phyloP scores from a whole-genome alignment of 2,329 filamentous ascomycete genomes.

The Penicillium sp. region DNA sequence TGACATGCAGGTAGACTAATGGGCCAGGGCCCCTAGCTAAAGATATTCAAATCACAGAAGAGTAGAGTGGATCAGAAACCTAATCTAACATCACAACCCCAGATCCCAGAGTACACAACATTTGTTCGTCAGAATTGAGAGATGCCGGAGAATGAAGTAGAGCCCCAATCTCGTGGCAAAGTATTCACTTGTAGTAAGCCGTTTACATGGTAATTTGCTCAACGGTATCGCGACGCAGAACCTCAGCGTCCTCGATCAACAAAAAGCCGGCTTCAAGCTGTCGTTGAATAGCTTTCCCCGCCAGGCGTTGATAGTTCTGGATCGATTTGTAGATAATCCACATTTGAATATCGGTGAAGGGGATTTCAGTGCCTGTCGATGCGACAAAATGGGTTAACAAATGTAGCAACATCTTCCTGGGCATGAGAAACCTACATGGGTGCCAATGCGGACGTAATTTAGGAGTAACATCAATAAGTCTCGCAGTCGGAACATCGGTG shows the following conservation, averaged over 20 bases:
- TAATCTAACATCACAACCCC: not conserved
- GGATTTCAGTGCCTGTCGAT: not conserved
- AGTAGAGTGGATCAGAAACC: not conserved
- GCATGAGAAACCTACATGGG: not conserved
- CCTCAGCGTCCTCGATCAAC: not conserved
- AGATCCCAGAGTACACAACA: not conserved
- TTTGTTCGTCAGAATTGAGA: not conserved
- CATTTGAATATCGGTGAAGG: not conserved
- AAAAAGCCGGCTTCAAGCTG: not conserved
- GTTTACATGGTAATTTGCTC: not conserved
- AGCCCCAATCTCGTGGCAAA: not conserved
- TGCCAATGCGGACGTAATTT: not conserved
- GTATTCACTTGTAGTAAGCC: not conserved
- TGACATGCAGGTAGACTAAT: not conserved
- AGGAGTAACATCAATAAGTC: not conserved
- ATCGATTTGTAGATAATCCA: not conserved
- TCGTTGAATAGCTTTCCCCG: not conserved
- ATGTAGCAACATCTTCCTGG: not conserved
- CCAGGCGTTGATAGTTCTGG: not conserved
- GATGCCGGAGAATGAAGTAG: not conserved
- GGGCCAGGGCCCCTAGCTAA: not conserved
- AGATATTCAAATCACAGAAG: not conserved
- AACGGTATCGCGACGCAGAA: conserved; percentile 2
- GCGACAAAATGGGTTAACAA: not conserved
- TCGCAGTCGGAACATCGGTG: not conserved